phyloP scores from a whole-genome alignment of 768 basidiomycete species.

The Lentinus tigrinus region DNA sequence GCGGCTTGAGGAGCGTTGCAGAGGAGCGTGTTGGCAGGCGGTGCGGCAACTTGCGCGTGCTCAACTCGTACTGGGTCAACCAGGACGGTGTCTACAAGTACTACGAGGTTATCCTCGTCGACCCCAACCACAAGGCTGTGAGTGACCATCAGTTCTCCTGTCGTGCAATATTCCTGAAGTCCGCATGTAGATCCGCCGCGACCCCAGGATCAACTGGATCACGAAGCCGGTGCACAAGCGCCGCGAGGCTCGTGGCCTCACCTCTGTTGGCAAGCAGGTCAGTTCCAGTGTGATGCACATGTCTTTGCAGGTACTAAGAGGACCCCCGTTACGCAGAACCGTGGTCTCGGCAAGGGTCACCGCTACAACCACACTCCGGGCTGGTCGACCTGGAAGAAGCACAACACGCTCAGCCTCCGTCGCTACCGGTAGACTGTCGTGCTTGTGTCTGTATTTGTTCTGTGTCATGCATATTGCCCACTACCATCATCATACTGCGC shows the following conservation, averaged over 20 bases:
- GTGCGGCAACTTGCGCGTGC: conserved; percentile 93
- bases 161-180: neutral
- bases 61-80: conserved; percentile 99
- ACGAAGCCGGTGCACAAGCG: conserved; percentile 97
- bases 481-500: conserved; percentile 14
- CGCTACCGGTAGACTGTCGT: conserved; percentile 66
- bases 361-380: conserved; percentile 91
- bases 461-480: conserved; percentile 28
- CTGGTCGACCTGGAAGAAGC: conserved; percentile 92
- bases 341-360: conserved; percentile 95
- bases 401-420: conserved; percentile 95
- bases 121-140: conserved; percentile 92
- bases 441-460: conserved; percentile 15
- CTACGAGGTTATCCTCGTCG: conserved; percentile 98
- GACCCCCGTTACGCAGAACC: conserved; percentile 58
- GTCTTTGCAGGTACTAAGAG: conserved; percentile 1
- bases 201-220: conserved; percentile 99
- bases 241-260: conserved; percentile 96
- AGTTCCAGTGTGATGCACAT: conserved; percentile 20
- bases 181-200: conserved; percentile 79
- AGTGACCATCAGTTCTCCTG: conserved; percentile 36
- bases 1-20: conserved; percentile 87
- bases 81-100: conserved; percentile 99
- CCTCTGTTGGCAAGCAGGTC: conserved; percentile 94
- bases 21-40: conserved; percentile 97